These are phyloP conservation scores for Lodderomyces oxycetoniae DNA, from an alignment of 1,139 yeast genomes.

Conservation along the genomic window DNA sequence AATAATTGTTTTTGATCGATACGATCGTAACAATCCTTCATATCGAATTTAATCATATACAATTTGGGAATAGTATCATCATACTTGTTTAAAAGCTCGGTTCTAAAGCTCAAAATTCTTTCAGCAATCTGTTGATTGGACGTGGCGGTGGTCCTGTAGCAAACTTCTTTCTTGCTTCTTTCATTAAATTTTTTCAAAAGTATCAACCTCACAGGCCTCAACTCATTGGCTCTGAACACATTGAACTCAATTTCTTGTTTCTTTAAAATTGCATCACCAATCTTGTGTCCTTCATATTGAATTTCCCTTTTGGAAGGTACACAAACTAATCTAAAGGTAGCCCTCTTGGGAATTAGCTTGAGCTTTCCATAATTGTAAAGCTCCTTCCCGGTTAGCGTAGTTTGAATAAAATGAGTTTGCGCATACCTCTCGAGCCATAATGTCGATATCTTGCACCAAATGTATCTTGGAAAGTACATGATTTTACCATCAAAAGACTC, in stretches of 20 bases:
- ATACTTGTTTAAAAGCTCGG: conserved; percentile 14
- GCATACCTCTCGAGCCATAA: conserved; percentile 41
- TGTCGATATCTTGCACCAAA: conserved; percentile 50
- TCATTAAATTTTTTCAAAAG: conserved; percentile 11
- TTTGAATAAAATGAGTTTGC: conserved; percentile 22
- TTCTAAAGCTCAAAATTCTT: conserved; percentile 16
- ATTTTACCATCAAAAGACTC: conserved; percentile 34
- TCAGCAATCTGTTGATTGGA: conserved; percentile 26
- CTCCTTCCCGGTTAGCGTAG: conserved; percentile 10
- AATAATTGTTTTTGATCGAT: conserved; percentile 51
- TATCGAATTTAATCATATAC: conserved; percentile 68
- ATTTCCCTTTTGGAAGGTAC: conserved; percentile 41
- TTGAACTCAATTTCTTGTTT: conserved; percentile 17
- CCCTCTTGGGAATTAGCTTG: conserved; percentile 51
- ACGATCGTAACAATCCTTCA: conserved; percentile 74
- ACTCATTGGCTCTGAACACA: conserved; percentile 16
- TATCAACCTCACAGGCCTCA: conserved; percentile 23
- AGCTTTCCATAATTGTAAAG: conserved; percentile 30
- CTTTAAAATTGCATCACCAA: conserved; percentile 4
- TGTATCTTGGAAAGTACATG: conserved; percentile 53
- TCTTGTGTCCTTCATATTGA: conserved; percentile 6
- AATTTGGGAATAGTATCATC: conserved; percentile 31
- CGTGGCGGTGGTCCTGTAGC: conserved; percentile 16
- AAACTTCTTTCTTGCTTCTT: conserved; percentile 15
- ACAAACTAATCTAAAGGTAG: conserved; percentile 57